Base-by-base conservation (phyloP, 176 grass and related monocot genomes). In the Puya raimondii region DNA sequence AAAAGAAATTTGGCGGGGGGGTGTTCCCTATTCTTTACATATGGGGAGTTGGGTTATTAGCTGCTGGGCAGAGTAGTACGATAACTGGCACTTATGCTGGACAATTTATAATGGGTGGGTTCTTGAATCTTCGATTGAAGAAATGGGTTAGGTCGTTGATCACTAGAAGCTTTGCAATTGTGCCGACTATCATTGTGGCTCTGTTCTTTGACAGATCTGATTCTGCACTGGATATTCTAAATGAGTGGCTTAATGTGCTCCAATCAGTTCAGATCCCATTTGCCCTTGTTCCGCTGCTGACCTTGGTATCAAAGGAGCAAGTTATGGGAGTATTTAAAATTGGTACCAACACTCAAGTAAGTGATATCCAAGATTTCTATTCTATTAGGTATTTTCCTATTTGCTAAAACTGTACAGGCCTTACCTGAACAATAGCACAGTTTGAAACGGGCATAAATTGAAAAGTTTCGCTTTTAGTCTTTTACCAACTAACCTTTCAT, bases 31-130 rank as follows among this genome's bases (percentile, higher is more conserved):
- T 99, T 65, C 81, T 99, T 11, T 99, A 99, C 73, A 99, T 99
- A 26, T 99, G 94, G 94, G 94, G 89, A 20, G 80, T 93, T 65
- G 94, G 94, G 26, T 84, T 99, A 75, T 75, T 99, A 71, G 89
- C 94, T 0, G 94, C 94, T 3, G 94, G 94, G 0, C 94, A 99
- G 72, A 99, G 94, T 78, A 99, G 94, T 70, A 99, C 89, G 1
- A 88, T 99, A 72, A 99, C 94, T 23, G 94, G 94, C 65, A 99
- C 94, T 11, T 99, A 99, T 84, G 94, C 94, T 54, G 94, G 94
- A 20, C 94, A 99, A 74, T 99, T 99, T 81, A 99, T 99, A 79
- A 99, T 99, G 94, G 94, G 94, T n/a, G 94, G 94, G 63, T 99
- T 99, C 78, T 72, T 93, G 15, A 88, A 99, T 78, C 74, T 99